Evolutionary conservation across 2,329 filamentous ascomycete species (phyloP), one percentile per base, ranked within the genome.

Genomic region (Pochonia chlamydosporia): DNA sequence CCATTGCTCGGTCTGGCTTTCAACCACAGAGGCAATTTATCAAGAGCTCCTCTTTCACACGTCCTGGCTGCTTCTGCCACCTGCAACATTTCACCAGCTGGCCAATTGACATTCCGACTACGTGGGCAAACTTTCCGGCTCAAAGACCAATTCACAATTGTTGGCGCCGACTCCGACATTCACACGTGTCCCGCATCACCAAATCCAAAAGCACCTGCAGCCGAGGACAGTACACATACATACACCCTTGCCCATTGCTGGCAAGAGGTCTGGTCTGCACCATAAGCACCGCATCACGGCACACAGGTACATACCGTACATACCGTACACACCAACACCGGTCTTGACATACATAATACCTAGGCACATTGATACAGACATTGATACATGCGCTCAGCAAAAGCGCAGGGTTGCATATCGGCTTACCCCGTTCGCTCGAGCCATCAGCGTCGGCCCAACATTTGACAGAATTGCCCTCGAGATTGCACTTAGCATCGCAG

Each of bases 101-200:
- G 24, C 40, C 49, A 49, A 51, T 51, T 51, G 49, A 40, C 43
- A 31, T 42, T 41, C 28, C 39, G 43, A 44, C 33, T 8, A 5
- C 35, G 28, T 16, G 25, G 33, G n/a, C 18, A 39, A 39, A 5
- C 13, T 39, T 10, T 5, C 13, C 18, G 9, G 7, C 35, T 4
- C 18, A 14, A 10, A 20, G n/a, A 13, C 20, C 35, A 39, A 14
- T 21, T 39, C 35, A 16, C 31, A 26, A 13, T 25, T 33, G 35
- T 24, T 14, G 20, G 46, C 37, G 48, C 26, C 46, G 42, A 44
- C 49, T 50, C 41, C 33, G 49, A 50, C 47, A 41, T 43, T 43
- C 49, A 49, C 52, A 53, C 52, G 52, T 54, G 44, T 50, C 40
- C n/a, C 40, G 20, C 35, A 35, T 44, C 30, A 14, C 28, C 28